Conservation (phyloP, 768 basidiomycete species). For the Suillus luteus region DNA sequence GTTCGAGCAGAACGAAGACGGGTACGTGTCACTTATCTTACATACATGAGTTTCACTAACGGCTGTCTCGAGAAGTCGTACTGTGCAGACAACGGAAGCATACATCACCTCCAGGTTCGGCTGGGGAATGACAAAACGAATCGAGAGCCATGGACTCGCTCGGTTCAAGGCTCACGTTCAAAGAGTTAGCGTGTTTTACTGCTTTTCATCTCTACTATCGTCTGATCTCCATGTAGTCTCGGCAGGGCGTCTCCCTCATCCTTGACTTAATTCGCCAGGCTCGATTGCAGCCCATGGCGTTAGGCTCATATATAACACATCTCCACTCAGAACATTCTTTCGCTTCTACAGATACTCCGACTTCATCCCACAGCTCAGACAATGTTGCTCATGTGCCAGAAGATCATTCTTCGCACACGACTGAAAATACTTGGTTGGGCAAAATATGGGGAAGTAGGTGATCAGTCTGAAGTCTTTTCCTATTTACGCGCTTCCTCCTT, state of each 20-base stretch:
- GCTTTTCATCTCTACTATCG: conserved; percentile 12
- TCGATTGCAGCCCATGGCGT: conserved; percentile 54
- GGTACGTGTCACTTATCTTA: conserved; percentile 48
- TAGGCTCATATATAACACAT: conserved; percentile 39
- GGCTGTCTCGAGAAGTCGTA: conserved; percentile 53
- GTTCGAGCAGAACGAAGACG: conserved; percentile 67
- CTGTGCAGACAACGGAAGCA: conserved; percentile 84
- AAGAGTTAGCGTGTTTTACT: conserved; percentile 50
- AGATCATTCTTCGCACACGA: conserved; percentile 10
- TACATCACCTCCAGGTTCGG: conserved; percentile 87
- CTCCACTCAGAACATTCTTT: conserved; percentile 37
- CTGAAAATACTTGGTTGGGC: conserved; percentile 27
- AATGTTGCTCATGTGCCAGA: conserved; percentile 23
- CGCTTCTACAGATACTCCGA: conserved; percentile 24
- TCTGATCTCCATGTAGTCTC: conserved; percentile 53
- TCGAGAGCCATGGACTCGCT: conserved; percentile 83
- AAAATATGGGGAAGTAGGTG: conserved; percentile 26
- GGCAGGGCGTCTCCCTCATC: conserved; percentile 85
- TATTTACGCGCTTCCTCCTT: conserved; percentile 18
- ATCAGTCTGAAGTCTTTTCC: conserved; percentile 24
- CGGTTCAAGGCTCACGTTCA: conserved; percentile 89
- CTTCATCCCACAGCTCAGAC: conserved; percentile 17
- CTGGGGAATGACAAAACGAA: conserved; percentile 84
- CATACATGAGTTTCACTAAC: not conserved
- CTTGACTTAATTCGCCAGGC: conserved; percentile 79